Evolutionary conservation across 2,329 filamentous ascomycete species (phyloP).

Genomic region (Beauveria sp.): DNA sequence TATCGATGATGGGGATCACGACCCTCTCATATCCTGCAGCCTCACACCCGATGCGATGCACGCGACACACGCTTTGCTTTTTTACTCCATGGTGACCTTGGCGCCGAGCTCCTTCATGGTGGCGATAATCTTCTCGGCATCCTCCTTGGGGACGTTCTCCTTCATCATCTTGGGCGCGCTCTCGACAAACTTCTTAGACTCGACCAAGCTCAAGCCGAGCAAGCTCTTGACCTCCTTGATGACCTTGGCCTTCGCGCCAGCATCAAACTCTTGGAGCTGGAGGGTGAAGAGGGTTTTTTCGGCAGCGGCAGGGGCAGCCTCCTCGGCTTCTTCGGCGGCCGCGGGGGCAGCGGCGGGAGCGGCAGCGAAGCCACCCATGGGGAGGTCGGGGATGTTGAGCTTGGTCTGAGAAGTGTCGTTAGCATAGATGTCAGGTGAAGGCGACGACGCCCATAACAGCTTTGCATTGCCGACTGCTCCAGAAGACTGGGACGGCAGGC

Average conservation of each 20-base stretch:
- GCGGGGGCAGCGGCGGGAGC: slow-evolving; percentile 53
- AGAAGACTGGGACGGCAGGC: neutral
- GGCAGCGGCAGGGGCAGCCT: slow-evolving; percentile 78
- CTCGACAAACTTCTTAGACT: slow-evolving; percentile 99
- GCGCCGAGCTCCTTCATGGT: slow-evolving; percentile 89
- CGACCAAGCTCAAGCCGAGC: slow-evolving; percentile 90
- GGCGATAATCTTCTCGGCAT: slow-evolving; percentile 96
- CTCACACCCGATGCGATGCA: neutral
- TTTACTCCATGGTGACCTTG: slow-evolving; percentile 84
- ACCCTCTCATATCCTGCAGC: neutral
- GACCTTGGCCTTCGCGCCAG: slow-evolving; percentile 88
- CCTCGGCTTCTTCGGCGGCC: slow-evolving; percentile 73
- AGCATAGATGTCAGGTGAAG: neutral
- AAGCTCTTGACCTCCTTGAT: slow-evolving; percentile 99
- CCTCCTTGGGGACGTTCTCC: slow-evolving; percentile 97
- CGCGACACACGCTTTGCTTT: slow-evolving; percentile 18
- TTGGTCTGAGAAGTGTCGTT: slow-evolving; percentile 53
- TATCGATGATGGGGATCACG: slow-evolving; percentile 1
- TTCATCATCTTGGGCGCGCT: slow-evolving; percentile 97
- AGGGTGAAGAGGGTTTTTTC: slow-evolving; percentile 97
- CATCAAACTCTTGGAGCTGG: slow-evolving; percentile 86
- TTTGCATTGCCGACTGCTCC: neutral
- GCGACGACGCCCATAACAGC: neutral
- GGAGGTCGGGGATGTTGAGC: slow-evolving; percentile 96
- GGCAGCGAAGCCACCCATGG: slow-evolving; percentile 82